Evolutionary conservation across 176 grass and related monocot genomes (phyloP).

Genomic region (Zoysia japonica): DNA sequence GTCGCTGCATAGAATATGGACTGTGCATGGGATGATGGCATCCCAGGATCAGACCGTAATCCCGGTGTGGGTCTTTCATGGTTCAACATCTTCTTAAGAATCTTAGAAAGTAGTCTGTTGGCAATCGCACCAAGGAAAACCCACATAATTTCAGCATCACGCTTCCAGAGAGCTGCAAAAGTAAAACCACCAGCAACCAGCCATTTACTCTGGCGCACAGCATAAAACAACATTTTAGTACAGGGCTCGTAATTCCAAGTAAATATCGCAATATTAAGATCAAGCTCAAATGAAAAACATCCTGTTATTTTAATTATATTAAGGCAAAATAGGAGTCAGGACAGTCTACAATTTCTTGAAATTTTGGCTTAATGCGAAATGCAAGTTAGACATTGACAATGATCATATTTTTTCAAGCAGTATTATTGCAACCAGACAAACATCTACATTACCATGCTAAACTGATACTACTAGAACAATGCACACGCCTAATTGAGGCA

Average conservation of each 20-base stretch:
- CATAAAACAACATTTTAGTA: conserved; percentile 10
- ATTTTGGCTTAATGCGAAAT: neutral
- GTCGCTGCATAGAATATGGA: conserved; percentile 75
- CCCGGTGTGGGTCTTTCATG: conserved; percentile 69
- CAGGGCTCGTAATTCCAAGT: neutral
- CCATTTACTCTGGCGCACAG: conserved; percentile 82
- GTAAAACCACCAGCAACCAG: conserved; percentile 55
- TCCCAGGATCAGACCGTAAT: conserved; percentile 54
- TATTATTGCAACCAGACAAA: neutral
- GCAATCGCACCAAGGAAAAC: conserved; percentile 49
- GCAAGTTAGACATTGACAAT: neutral
- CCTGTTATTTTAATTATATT: neutral
- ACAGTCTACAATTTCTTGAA: neutral
- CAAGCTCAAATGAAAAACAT: conserved; percentile 4
- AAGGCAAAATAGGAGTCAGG: neutral
- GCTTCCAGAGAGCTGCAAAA: conserved; percentile 66
- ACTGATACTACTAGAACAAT: neutral
- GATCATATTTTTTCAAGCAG: neutral
- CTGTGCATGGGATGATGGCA: conserved; percentile 94
- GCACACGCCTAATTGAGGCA: neutral
- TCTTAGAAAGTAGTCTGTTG: conserved; percentile 55
- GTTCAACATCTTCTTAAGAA: conserved; percentile 73
- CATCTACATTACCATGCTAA: neutral
- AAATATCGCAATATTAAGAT: conserved; percentile 22
- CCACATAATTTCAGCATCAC: conserved; percentile 74